Base-by-base conservation (phyloP, 129 eudicot genomes). In the Erigeron canadensis region DNA sequence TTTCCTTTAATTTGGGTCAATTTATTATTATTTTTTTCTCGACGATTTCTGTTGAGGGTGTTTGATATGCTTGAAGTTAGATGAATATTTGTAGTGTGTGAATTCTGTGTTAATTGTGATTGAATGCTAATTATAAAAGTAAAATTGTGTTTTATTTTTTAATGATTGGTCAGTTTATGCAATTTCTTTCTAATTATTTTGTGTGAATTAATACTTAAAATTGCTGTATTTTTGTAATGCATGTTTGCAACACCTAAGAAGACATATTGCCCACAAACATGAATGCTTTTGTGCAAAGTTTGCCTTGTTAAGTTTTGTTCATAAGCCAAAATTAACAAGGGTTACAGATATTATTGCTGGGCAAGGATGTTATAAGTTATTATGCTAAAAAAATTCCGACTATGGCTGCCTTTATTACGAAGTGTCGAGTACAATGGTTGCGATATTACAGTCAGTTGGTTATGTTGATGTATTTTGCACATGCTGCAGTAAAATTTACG, bases 1-100 rank as follows among this genome's bases (percentile, higher is more conserved):
- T 47, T 34, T 39, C 23, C 56, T 3, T 28, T 28, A 40, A 16
- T 16, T 69, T 54, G 61, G 69, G 57, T 1, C 55, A 65, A 19
- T 46, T 78, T 41, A 55, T 77, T 65, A 74, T 47, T 50, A 10
- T 55, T 65, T 8, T n/a, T 12, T 50, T 67, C 22, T 53, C 15
- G 34, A 51, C 16, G n/a, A 7, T n/a, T 65, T 53, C 8, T 19
- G 60, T 44, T 37, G 61, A 72, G 58, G 76, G 44, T 71, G 43
- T 72, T 55, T 6, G 42, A 40, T 57, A 15, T 16, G 19, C 28
- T 41, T 55, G 53, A 46, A 15, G 0, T n/a, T n/a, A 19, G 47
- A 70, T 11, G 17, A 40, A 10, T 69, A 23, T 40, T 11, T 39
- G 43, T 3, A 41, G 19, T 40, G 22, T 55, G 18, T 12, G 11